Evolutionary conservation across 345 rosid genomes (phyloP).

Genomic region (Garcia nutans): DNA sequence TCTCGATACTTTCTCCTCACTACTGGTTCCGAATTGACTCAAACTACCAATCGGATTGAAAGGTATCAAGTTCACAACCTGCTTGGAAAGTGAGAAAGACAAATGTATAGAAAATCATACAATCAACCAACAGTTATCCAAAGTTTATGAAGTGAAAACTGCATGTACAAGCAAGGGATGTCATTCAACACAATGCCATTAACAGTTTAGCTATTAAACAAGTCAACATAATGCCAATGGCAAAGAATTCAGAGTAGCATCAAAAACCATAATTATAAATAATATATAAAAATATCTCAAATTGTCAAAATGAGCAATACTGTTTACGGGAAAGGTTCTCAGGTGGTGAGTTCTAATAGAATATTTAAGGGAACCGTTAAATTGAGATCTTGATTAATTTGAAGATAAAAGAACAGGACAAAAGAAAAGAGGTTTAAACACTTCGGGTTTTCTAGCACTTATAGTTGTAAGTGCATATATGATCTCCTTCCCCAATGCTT

Average conservation of each 20-base stretch:
- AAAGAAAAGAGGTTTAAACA: not conserved
- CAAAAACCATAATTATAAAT: not conserved
- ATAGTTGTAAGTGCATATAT: too few species aligned
- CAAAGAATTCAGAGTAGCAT: not conserved
- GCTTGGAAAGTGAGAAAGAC: conserved; percentile 22
- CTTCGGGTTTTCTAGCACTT: too few species aligned
- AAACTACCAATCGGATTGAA: conserved; percentile 78
- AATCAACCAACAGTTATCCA: not conserved
- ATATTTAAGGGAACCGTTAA: not conserved
- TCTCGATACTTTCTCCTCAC: conserved; percentile 49
- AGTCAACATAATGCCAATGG: not conserved
- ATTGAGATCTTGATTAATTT: not conserved
- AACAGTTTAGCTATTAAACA: not conserved
- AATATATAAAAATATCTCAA: not conserved
- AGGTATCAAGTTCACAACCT: conserved; percentile 95
- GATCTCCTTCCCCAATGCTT: too few species aligned
- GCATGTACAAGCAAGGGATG: too few species aligned
- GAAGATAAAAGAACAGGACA: not conserved
- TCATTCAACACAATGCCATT: not conserved
- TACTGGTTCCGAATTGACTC: conserved; percentile 66
- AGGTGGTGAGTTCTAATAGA: not conserved
- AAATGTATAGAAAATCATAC: conserved; percentile 1
- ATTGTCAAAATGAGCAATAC: not conserved
- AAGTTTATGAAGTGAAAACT: not conserved
- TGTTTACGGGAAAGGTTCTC: not conserved